A percentile compares a stretch with the other conserved stretches of the same genome.
phyloP scores from a whole-genome alignment of 257 asterid genomes.

The Asclepias syriaca region DNA sequence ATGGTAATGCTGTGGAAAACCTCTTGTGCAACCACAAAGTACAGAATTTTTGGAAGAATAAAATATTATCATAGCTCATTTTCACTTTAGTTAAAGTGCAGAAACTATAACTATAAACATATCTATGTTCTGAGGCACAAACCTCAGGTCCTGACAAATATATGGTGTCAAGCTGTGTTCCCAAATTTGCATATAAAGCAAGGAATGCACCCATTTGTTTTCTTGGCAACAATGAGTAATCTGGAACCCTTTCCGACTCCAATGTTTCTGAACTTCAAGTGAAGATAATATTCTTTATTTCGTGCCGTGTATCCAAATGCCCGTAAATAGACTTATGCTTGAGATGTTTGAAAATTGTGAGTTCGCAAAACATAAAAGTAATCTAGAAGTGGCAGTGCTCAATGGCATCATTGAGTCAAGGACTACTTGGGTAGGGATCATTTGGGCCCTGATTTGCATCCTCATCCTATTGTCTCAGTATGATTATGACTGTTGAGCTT shows the following conservation, averaged over 20 bases:
- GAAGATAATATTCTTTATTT: no score
- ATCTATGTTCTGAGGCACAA: not conserved
- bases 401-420: not conserved
- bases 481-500: not conserved
- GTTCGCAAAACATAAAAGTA: not conserved
- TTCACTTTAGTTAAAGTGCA: not conserved
- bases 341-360: not conserved
- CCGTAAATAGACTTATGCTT: no score
- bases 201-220: no score
- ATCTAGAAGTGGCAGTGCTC: not conserved
- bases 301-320: not conserved
- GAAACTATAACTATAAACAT: not conserved
- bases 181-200: no score
- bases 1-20: not conserved
- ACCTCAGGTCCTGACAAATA: not conserved
- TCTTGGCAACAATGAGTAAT: no score
- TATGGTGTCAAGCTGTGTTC: not conserved
- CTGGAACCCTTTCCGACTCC: no score
- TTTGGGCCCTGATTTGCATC: not conserved
- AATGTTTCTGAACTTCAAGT: no score
- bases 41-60: not conserved
- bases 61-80: not conserved
- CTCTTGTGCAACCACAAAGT: not conserved
- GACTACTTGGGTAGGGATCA: not conserved
- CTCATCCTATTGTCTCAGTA: not conserved